Base-by-base conservation (phyloP, 1,139 yeast species). In the Candida dubliniensis region DNA sequence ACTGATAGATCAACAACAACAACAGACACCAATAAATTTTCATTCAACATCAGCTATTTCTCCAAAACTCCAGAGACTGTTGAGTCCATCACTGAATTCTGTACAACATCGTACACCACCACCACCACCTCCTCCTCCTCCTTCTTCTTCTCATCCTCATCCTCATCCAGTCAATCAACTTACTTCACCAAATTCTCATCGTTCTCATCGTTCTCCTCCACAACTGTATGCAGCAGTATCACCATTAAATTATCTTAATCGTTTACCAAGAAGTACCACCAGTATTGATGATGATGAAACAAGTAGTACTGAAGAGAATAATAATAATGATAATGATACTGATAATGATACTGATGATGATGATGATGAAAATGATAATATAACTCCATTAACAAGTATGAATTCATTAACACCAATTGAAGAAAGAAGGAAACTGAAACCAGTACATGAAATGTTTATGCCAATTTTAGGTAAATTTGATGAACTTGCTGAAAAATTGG, bases 381-480 rank as follows among this genome's bases (percentile, higher is more conserved):
- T 54, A 14, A 71, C 76, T 1, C 76, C 76, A 6, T 62, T 69
- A 38, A 69, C 76, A n/a, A 67, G 74, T 47, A 58, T 66, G 54
- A 68, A 67, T 47, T 66, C 71, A 4, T 55, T 69, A 26, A 58
- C 53, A 36, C 56, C 61, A 34, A 31, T 48, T 2, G 43, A 44
- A 12, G 61, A 58, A 6, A 54, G 55, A 38, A 47, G 73, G 14
- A 65, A 67, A 45, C 60, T 64, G 45, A 65, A 64, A 51, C 72
- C 74, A 1, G 71, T 71, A 14, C 75, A 71, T 47, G 77, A 72
- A 31, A 71, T 70, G 76, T 73, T 71, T 48, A 61, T 67, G 53
- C 77, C 78, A 1, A 67, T 73, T 6, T 59, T 73, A 38, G 77
- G 76, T 2, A 69, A 70, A 50, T 69, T 73, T 52, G 78, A 73